These are phyloP conservation scores for Phaeosphaeria sp. DNA, from an alignment of 2,329 filamentous ascomycete species.

Conservation along the genomic window DNA sequence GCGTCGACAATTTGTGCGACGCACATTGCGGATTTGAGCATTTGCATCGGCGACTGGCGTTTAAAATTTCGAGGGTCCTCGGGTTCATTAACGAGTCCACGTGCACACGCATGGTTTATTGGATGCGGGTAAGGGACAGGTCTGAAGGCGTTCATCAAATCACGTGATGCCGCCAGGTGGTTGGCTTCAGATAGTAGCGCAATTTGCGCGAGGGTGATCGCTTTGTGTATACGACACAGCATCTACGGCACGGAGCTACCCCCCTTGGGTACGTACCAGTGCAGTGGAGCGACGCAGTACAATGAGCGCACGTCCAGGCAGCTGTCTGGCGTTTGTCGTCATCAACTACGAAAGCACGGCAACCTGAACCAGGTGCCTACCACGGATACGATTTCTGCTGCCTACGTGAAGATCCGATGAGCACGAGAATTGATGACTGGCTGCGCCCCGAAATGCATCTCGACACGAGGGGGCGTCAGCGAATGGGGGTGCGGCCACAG, in stretches of 20 bases:
- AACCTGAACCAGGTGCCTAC: constrained; percentile 1
- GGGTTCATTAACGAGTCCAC: constrained; percentile 18
- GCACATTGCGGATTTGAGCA: constrained; percentile 27
- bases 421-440: constrained; percentile 1
- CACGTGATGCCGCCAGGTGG: constrained; percentile 7
- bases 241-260: not conserved
- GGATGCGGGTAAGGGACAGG: constrained; percentile 6
- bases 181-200: constrained; percentile 2
- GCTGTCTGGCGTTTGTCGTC: not conserved
- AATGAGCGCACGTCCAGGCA: constrained; percentile 4
- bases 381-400: constrained; percentile 8
- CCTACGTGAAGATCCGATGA: constrained; percentile 9
- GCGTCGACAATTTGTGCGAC: constrained; percentile 16
- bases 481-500: constrained; percentile 11
- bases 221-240: constrained; percentile 3
- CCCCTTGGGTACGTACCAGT: not conserved
- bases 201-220: constrained; percentile 4
- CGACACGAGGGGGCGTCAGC: constrained; percentile 6
- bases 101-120: constrained; percentile 17
- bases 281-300: not conserved
- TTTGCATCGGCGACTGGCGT: constrained; percentile 31
- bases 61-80: constrained; percentile 1
- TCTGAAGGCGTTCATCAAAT: not conserved
- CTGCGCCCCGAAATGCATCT: not conserved
- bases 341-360: constrained; percentile 1